Percentiles rank a stretch among this genome's conserved stretches.
Evolutionary conservation across 2,329 filamentous ascomycete species (phyloP).

Genomic region (Fusarium nelsonii): DNA sequence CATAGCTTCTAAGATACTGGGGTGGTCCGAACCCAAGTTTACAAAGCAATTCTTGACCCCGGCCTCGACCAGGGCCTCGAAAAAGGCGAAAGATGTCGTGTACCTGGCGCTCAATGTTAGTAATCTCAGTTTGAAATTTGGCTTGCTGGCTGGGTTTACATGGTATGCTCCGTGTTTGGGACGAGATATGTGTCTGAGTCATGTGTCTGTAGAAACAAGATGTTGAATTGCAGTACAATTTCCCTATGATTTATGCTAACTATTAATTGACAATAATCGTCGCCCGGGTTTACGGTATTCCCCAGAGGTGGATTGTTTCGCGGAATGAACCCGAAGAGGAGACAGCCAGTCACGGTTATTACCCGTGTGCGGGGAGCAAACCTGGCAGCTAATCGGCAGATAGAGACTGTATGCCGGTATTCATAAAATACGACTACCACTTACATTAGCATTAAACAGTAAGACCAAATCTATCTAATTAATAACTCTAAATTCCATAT

Average conservation of each 20-base stretch:
- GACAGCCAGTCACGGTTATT: background rate
- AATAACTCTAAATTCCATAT: background rate
- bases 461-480: no score
- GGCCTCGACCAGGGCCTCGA: conserved; percentile 45
- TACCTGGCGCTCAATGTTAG: background rate
- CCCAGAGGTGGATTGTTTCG: fast-evolving
- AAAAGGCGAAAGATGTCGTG: conserved; percentile 25
- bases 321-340: conserved; percentile 8
- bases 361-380: background rate
- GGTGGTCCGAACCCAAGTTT: conserved; percentile 65
- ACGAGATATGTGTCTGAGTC: background rate
- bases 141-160: no score
- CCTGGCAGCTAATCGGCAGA: conserved; percentile 8
- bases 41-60: conserved; percentile 65
- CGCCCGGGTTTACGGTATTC: background rate
- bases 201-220: background rate
- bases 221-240: fast-evolving
- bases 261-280: background rate
- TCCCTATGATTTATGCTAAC: background rate
- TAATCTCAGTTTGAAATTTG: no score
- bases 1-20: conserved; percentile 49
- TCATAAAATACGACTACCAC: no score
- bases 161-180: no score
- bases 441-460: no score
- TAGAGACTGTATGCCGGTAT: fast-evolving